Conservation (phyloP, 2,329 filamentous ascomycete genomes). For the Pochonia chlamydosporia region DNA sequence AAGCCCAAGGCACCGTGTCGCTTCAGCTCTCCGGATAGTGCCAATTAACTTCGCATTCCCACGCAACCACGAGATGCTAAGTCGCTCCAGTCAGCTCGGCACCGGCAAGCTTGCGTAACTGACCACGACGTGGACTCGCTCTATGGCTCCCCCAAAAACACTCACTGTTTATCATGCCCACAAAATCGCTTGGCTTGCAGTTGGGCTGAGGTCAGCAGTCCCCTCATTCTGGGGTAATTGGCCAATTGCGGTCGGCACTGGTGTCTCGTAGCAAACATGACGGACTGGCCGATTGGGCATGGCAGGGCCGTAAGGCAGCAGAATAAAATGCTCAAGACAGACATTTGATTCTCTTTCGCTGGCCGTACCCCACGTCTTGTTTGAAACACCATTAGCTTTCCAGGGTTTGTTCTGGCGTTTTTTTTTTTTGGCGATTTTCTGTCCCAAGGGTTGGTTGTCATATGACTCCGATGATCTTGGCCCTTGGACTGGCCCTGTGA, state of each 20-base stretch:
- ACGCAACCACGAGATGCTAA: no score
- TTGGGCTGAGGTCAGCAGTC: constrained; percentile 7
- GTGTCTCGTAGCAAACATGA: background rate
- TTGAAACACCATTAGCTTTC: no score
- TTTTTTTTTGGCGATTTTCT: no score
- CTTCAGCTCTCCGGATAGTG: no score
- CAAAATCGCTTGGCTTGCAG: background rate
- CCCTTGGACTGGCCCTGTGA: no score
- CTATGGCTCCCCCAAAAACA: no score
- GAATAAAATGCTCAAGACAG: background rate
- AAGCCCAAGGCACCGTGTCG: no score
- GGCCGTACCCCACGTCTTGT: no score
- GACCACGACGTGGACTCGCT: background rate
- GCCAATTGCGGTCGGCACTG: background rate
- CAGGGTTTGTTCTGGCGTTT: no score
- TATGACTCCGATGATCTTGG: background rate
- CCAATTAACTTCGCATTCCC: no score
- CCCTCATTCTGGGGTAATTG: background rate
- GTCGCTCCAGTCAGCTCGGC: background rate
- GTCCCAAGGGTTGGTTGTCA: no score
- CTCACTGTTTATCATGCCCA: background rate
- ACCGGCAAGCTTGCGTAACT: background rate
- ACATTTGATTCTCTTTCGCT: no score
- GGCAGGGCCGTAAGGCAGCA: background rate
- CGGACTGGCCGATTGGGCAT: constrained; percentile 7